phyloP scores from a whole-genome alignment of 139 green algal genomes.

The Ulvella scutata region DNA sequence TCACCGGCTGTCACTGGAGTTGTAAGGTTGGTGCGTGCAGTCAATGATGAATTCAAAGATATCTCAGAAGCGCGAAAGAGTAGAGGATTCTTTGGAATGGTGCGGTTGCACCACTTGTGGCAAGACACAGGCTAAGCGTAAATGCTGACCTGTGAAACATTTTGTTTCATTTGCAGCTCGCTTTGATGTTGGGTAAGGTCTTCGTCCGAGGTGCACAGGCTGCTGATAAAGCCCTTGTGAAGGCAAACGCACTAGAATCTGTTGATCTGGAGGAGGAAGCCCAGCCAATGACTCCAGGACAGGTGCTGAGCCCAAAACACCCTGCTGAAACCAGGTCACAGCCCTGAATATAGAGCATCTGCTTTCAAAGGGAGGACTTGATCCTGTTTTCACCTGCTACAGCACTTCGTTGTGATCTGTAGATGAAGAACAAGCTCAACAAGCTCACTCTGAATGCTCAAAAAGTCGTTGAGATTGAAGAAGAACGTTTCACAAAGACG shows the following conservation, averaged over 20 bases:
- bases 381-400: too few relatives aligned
- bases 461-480: conserved; percentile 57
- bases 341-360: too few relatives aligned
- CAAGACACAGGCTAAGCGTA: background rate
- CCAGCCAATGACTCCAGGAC: background rate
- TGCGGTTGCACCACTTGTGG: background rate
- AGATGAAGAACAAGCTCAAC: conserved; percentile 28
- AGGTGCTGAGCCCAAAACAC: background rate
- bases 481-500: conserved; percentile 15
- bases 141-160: background rate
- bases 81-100: background rate
- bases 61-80: background rate
- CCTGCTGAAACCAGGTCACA: too few relatives aligned
- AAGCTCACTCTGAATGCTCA: conserved; percentile 58
- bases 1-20: too few relatives aligned
- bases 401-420: too few relatives aligned
- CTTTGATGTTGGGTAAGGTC: background rate
- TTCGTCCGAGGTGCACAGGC: background rate
- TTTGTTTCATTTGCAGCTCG: background rate
- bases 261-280: background rate
- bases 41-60: background rate
- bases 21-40: too few relatives aligned
- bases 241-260: background rate
- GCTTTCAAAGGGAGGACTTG: too few relatives aligned
- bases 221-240: background rate